Evolutionary conservation across 2,329 filamentous ascomycete species (phyloP).

Genomic region (Verruconis gallopava): DNA sequence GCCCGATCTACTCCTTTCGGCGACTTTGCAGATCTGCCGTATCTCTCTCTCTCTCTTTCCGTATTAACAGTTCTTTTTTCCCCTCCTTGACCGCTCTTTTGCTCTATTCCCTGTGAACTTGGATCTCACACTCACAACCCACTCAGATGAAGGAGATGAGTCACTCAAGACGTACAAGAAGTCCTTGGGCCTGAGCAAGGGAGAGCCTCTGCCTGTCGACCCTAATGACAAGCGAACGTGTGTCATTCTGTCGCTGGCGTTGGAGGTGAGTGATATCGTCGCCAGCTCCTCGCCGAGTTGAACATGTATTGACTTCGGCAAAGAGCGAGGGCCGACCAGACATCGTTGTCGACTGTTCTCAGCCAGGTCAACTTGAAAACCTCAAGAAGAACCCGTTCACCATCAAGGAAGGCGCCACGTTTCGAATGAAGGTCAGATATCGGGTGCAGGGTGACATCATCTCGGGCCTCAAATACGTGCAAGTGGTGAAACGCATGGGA

Average conservation of each 20-base stretch:
- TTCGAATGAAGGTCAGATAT: constrained; percentile 90
- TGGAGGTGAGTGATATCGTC: constrained; percentile 40
- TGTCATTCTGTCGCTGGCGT: constrained; percentile 82
- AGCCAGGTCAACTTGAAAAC: constrained; percentile 56
- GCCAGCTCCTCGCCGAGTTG: not conserved
- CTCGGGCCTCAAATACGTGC: constrained; percentile 88
- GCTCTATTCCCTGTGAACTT: not conserved
- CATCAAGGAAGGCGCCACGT: constrained; percentile 90
- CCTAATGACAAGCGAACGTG: constrained; percentile 72
- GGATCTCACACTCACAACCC: not conserved
- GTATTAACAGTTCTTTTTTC: no score
- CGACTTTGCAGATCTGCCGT: not conserved
- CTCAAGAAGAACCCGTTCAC: constrained; percentile 90
- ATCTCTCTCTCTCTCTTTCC: not conserved
- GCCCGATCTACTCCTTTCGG: not conserved
- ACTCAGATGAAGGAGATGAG: constrained; percentile 63
- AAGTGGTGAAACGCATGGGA: constrained; percentile 82
- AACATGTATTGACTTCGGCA: not conserved
- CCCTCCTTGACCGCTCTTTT: not conserved
- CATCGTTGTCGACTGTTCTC: constrained; percentile 77
- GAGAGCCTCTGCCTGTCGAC: constrained; percentile 37
- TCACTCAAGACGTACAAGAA: constrained; percentile 96
- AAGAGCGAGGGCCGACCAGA: constrained; percentile 61
- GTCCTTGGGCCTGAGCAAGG: constrained; percentile 68
- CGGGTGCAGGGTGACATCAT: constrained; percentile 95